These are phyloP conservation scores for Hyaloscypha variabilis DNA, from an alignment of 495 filamentous ascomycete species.

Conservation along the genomic window DNA sequence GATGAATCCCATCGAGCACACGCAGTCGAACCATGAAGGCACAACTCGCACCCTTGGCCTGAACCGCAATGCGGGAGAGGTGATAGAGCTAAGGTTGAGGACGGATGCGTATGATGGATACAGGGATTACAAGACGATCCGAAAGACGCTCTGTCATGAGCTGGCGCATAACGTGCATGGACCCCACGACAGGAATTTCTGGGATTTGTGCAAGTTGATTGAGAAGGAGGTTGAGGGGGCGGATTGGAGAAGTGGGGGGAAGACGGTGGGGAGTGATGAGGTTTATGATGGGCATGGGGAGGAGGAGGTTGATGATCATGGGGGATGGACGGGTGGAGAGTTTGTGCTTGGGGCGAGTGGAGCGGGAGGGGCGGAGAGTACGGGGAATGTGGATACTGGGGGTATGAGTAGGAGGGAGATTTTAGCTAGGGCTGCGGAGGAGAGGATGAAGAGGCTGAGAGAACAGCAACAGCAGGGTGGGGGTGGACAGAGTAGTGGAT, in stretches of 20 bases:
- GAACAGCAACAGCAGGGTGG: conserved; percentile 30
- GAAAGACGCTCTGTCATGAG: conserved; percentile 94
- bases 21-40: conserved; percentile 63
- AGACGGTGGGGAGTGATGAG: conserved; percentile 63
- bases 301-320: conserved; percentile 69
- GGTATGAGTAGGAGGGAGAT: conserved; percentile 66
- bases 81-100: conserved; percentile 86
- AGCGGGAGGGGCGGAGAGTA: conserved; percentile 34
- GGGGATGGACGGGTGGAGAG: conserved; percentile 85
- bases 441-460: conserved; percentile 61
- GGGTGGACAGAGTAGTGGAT: conserved; percentile 20
- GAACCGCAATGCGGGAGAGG: conserved; percentile 86
- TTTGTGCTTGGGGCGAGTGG: conserved; percentile 73
- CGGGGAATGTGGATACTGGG: conserved; percentile 32
- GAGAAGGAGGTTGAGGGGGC: conserved; percentile 80
- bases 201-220: conserved; percentile 82
- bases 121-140: conserved; percentile 84
- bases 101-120: conserved; percentile 96
- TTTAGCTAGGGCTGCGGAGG: conserved; percentile 74
- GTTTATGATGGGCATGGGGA: conserved; percentile 62
- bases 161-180: conserved; percentile 87
- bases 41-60: conserved; percentile 77
- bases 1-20: conserved; percentile 89
- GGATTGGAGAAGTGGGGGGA: conserved; percentile 75
- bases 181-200: conserved; percentile 84